Evolutionary conservation across 305 asterid species (phyloP).

Genomic region (Fraxinus sp.): DNA sequence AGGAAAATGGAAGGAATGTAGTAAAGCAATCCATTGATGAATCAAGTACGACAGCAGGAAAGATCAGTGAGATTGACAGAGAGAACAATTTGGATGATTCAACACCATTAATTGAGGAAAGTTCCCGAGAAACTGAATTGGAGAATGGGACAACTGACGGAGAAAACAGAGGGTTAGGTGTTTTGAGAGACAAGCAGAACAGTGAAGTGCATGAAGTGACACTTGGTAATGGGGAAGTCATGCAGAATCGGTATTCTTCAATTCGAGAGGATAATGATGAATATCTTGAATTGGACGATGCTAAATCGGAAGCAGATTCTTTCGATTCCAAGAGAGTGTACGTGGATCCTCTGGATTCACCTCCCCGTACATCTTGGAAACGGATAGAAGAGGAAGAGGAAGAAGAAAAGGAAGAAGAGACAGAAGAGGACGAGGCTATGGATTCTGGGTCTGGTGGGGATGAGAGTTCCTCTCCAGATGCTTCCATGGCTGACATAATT

Average conservation of each 20-base stretch:
- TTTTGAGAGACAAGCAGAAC: conserved; percentile 27
- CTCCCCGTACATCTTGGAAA: conserved; percentile 76
- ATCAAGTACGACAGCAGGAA: conserved; percentile 4
- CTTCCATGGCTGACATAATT: conserved; percentile 88
- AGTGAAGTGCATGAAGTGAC: conserved; percentile 40
- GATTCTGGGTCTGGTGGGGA: conserved; percentile 74
- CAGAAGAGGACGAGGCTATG: conserved; percentile 34
- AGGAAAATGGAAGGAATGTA: conserved; percentile 32
- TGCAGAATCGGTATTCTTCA: conserved; percentile 36
- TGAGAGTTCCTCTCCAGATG: conserved; percentile 17
- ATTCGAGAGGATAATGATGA: conserved; percentile 35
- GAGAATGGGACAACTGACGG: conserved; percentile 33
- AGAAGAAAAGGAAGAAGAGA: conserved; percentile 27
- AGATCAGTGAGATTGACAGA: conserved; percentile 30
- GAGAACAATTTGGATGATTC: conserved; percentile 31
- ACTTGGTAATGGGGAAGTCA: conserved; percentile 32
- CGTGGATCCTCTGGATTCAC: conserved; percentile 66
- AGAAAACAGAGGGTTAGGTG: conserved; percentile 31
- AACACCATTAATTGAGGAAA: conserved; percentile 31
- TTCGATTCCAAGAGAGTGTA: conserved; percentile 71
- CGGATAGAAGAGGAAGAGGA: conserved; percentile 51
- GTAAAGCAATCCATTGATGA: conserved; percentile 28
- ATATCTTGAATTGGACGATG: conserved; percentile 52
- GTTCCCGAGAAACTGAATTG: conserved; percentile 33
- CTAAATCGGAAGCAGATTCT: conserved; percentile 59